Conservation (phyloP, 345 rosid species). For the Hypericum perforatum region DNA sequence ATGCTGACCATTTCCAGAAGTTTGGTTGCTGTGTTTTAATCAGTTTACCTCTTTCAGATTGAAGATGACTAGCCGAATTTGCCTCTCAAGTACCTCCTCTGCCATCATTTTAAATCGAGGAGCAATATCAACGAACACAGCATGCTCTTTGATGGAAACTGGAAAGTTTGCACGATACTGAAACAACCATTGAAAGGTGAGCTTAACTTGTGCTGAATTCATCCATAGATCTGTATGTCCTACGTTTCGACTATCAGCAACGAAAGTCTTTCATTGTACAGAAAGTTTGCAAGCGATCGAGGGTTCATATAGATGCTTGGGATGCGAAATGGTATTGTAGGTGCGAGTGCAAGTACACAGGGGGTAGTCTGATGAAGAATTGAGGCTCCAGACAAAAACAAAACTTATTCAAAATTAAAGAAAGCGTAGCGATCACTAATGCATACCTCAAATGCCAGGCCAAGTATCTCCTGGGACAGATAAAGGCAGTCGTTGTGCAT, state of each 20-base stretch:
- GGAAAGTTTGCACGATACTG: constrained; percentile 88
- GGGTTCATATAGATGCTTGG: no score
- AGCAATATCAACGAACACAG: constrained; percentile 81
- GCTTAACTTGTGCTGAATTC: background rate
- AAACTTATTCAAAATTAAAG: no score
- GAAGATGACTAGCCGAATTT: constrained; percentile 58
- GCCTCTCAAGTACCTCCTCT: constrained; percentile 69
- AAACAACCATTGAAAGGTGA: constrained; percentile 10
- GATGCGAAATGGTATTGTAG: no score
- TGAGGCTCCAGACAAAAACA: no score
- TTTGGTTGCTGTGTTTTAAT: background rate
- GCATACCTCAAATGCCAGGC: background rate
- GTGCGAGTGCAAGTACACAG: no score
- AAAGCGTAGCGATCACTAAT: no score
- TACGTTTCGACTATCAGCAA: no score
- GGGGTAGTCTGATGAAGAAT: no score
- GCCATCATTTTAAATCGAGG: constrained; percentile 81
- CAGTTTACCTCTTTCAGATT: constrained; percentile 68
- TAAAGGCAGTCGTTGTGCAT: constrained; percentile 90
- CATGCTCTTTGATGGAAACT: constrained; percentile 61
- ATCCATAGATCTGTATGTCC: no score
- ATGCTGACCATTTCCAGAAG: no score
- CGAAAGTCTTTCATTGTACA: no score
- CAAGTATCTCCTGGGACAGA: constrained; percentile 22
- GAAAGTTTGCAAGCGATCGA: no score